Evolutionary conservation across 2,329 filamentous ascomycete genomes (phyloP), one percentile per base, ranked within the genome.

Genomic region (Blastomyces percursus): DNA sequence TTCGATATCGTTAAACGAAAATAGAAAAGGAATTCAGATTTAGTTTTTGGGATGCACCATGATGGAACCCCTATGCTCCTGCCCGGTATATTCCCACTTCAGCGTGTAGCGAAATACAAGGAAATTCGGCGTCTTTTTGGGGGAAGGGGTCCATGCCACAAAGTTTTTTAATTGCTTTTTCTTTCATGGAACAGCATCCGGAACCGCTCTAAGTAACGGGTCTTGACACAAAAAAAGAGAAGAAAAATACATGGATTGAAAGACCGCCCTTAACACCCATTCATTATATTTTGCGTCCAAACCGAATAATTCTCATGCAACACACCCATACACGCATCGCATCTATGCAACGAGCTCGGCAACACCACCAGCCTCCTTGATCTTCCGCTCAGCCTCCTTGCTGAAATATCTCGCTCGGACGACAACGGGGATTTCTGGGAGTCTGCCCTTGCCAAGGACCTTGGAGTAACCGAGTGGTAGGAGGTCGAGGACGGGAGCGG

Each of bases 331-430:
- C 42, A 27, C 56, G 44, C 38, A 59, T 59, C 21, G 27, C 56
- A 61, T 74, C 84, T 89, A 96, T 81, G 91, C 92, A 76, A 96
- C 90, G 78, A 96, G 85, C 86, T 96, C 91, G 75, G 96, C 84
- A 75, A 96, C 90, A 81, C 93, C 93, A 80, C 94, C 94, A 75
- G 92, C 93, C 80, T 94, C 91, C 79, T 90, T 96, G 82, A 99
- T 96, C 89, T 99, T 99, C 83, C 90, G 85, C 88, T 99, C 94
- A 71, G 94, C 94, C 79, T 96, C 87, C 78, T 89, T 89, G 85
- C 87, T 91, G 81, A 99, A 90, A 84, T 91, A 97, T 78, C 94
- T 85, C 72, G 94, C 93, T 77, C 90, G 90, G 71, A 99, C 92
- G 75, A 99, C 90, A 74, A 99, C 80, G 71, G 94, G 94, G 75